Conservation (phyloP, 805 yeast genomes). For the Metschnikowia corniflorae region DNA sequence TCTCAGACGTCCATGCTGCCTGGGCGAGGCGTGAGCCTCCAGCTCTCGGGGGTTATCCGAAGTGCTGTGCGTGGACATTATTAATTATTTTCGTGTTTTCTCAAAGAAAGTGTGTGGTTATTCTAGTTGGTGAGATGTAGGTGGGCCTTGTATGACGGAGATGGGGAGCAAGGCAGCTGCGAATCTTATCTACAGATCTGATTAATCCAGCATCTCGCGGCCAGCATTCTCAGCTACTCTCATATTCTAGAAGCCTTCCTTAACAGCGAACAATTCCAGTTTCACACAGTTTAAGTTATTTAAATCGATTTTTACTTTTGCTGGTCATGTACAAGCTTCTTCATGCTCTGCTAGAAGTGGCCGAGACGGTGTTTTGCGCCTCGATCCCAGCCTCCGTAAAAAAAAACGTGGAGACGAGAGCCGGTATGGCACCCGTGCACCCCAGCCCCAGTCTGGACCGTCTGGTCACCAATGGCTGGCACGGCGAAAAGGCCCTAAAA, state of each 20-base stretch:
- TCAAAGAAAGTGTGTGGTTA: neutral
- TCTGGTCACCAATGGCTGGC: neutral
- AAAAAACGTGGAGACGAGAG: slow-evolving; percentile 1
- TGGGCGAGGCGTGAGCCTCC: slow-evolving; percentile 4
- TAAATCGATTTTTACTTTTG: too few relatives aligned
- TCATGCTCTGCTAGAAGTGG: neutral
- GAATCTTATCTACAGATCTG: slow-evolving; percentile 8
- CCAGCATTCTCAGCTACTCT: neutral
- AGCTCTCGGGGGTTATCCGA: slow-evolving; percentile 9
- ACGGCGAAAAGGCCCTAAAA: slow-evolving; percentile 2
- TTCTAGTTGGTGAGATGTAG: neutral
- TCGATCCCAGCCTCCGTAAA: slow-evolving; percentile 7
- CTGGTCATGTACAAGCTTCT: too few relatives aligned
- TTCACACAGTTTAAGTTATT: too few relatives aligned
- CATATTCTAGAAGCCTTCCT: too few relatives aligned
- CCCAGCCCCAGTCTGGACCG: neutral
- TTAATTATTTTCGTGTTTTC: too few relatives aligned
- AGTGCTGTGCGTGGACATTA: slow-evolving; percentile 11
- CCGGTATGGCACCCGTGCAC: slow-evolving; percentile 12
- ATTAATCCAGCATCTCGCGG: neutral
- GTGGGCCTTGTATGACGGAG: too few relatives aligned
- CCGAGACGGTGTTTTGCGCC: slow-evolving; percentile 8
- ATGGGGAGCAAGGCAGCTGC: slow-evolving; percentile 1
- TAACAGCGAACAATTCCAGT: too few relatives aligned
- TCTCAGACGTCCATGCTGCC: slow-evolving; percentile 5